Conservation (phyloP, 768 basidiomycete genomes). For the Mycena leptocephala region DNA sequence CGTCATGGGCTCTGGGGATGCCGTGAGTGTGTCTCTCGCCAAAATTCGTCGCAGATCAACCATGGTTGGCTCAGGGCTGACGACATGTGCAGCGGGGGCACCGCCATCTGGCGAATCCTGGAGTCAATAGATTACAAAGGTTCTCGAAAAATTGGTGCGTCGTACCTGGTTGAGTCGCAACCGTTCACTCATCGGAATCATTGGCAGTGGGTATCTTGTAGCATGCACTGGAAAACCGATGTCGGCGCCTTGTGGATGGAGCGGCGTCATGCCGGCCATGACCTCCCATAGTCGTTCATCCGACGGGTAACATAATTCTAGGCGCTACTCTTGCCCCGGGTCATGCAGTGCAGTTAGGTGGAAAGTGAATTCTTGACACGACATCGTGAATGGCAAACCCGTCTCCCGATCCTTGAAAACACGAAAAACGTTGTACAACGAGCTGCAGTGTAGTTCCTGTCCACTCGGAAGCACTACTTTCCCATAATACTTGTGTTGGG, state of each 20-base stretch:
- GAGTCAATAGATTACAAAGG: no score
- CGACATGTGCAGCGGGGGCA: no score
- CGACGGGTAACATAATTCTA: not conserved
- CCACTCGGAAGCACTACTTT: not conserved
- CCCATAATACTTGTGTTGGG: not conserved
- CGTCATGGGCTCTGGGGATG: no score
- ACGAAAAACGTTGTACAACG: not conserved
- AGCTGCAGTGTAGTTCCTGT: not conserved
- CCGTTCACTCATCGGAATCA: no score
- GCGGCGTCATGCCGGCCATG: not conserved
- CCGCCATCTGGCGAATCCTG: no score
- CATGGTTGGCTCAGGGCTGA: no score
- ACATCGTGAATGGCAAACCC: not conserved
- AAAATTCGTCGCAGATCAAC: no score
- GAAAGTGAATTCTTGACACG: not conserved
- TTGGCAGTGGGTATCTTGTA: no score
- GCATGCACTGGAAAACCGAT: not conserved
- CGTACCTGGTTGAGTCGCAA: no score
- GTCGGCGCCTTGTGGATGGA: not conserved
- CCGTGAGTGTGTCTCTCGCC: no score
- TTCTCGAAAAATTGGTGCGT: no score
- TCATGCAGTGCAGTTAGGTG: not conserved
- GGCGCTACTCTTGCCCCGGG: not conserved
- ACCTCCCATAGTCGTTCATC: not conserved
- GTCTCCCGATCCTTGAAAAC: not conserved